Percentiles rank a stretch among this genome's conserved stretches.
Evolutionary conservation across 306 rosid species (phyloP).

Genomic region (Glycyrrhiza uralensis): DNA sequence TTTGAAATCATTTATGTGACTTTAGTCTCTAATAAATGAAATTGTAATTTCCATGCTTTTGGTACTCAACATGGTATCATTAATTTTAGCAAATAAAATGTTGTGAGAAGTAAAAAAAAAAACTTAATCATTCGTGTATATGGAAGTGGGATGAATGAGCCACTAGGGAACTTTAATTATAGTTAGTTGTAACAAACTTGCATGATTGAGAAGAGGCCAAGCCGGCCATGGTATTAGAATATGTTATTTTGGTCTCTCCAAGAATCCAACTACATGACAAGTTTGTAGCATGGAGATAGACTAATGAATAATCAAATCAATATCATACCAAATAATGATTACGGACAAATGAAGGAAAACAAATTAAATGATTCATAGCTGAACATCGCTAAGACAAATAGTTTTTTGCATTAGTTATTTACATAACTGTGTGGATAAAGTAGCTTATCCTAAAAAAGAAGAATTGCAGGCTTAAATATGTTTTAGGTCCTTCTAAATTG

Average conservation of each 20-base stretch:
- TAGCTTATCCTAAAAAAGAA: neutral
- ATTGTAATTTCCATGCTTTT: neutral
- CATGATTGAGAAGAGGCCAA: slow-evolving; percentile 24
- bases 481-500: too few relatives aligned
- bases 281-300: slow-evolving; percentile 18
- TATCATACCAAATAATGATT: neutral
- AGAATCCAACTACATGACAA: slow-evolving; percentile 18
- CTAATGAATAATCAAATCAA: neutral
- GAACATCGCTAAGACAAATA: neutral
- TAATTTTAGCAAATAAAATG: neutral
- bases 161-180: neutral
- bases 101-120: neutral
- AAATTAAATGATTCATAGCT: neutral
- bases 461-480: too few relatives aligned
- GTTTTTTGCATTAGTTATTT: neutral
- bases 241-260: slow-evolving; percentile 13
- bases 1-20: neutral
- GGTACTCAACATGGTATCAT: neutral
- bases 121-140: neutral
- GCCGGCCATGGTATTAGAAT: slow-evolving; percentile 21
- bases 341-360: neutral
- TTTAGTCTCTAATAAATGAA: neutral
- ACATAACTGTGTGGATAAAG: neutral
- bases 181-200: slow-evolving; percentile 40
- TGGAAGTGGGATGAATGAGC: slow-evolving; percentile 19